Evolutionary conservation across 768 basidiomycete genomes (phyloP), one percentile per base, ranked within the genome.

Genomic region (Phlebiopsis gigantea): DNA sequence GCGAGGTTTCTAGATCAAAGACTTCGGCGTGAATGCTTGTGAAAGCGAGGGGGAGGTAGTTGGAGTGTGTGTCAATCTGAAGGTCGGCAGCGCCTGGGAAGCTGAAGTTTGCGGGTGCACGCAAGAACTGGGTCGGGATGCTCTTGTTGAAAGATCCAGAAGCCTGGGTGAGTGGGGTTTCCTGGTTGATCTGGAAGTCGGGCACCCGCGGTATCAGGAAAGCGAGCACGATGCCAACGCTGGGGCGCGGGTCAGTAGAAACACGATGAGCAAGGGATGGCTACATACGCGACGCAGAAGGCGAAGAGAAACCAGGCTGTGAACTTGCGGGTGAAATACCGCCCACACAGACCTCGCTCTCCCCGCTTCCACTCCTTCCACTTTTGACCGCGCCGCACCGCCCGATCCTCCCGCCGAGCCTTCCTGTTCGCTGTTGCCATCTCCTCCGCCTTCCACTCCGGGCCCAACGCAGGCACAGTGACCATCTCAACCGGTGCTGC

Each of bases 141-240:
- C 80, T 77, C 19, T 73, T 63, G 48, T 81, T 79, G 75, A 80
- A 90, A 31, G 58, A 62, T 22, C 82, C 82, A 0, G 84, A 79
- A 9, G 86, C 87, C n/a, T 72, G 68, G 12, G 67, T 64, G 47
- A 94, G 78, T 1, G 92, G 90, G 5, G 71, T 69, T 9, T 69
- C 61, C 15, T 71, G 71, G 63, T 85, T 83, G 66, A 94, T 83
- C 2, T 77, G 70, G 63, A 93, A 84, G 30, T 68, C 66, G 0
- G 94, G 93, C 4, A 90, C 90, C 51, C 94, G 83, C 7, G 94
- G 94, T 52, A 97, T 79, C 17, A 83, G 83, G 69, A 98, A 83
- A 29, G 79, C 92, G 17, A 96, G 76, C 7, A 87, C 70, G 59
- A 95, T 65, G 14, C 79, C 90, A 46, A 86, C 69, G 6, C 93